Base-by-base conservation (phyloP, 495 filamentous ascomycete genomes). In the Penicillium riverlandense region DNA sequence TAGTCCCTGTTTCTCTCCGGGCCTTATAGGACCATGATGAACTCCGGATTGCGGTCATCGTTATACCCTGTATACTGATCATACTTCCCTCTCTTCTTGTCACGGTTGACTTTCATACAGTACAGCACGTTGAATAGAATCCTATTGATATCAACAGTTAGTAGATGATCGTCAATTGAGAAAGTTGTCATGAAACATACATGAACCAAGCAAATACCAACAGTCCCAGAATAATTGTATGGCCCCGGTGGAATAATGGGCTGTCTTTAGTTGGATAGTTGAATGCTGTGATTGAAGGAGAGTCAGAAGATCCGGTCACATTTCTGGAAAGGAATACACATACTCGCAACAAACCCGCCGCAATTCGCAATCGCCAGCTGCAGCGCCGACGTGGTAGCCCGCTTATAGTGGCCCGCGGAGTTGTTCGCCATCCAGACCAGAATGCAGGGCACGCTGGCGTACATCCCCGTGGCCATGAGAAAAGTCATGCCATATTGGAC, bases 31-130 rank as follows among this genome's bases (percentile, higher is more conserved):
- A 86, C 66, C 63, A 84, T 67, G 53, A 65, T 77, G 49, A 86
- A 86, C 4, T 66, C 61, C 1, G 83, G 83, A 44, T 86, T 78
- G 35, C 83, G 72, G 47, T 86, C 83, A 53, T 86, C 83, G 2
- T 75, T 76, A 42, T 60, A 79, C 4, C 77, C 79, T 22, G 59
- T 61, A 47, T 71, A 85, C 43, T 71, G 52, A 28, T 74, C 74
- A 48, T 84, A 83, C 44, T 83, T 84, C 11, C 83, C 82, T 5
- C 53, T 65, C 15, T 54, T 64, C 63, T 85, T 86, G 51, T 84
- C 81, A 7, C 67, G 63, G 54, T 86, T 86, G 35, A 84, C 70
- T 58, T 84, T 85, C 42, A 61, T 65, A 49, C 80, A 84, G 57
- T 78, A 83, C 0, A 84, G 55, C 11, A 85, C 76, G 57, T 86